phyloP scores from a whole-genome alignment of 345 rosid species.

The Salix suchowensis region DNA sequence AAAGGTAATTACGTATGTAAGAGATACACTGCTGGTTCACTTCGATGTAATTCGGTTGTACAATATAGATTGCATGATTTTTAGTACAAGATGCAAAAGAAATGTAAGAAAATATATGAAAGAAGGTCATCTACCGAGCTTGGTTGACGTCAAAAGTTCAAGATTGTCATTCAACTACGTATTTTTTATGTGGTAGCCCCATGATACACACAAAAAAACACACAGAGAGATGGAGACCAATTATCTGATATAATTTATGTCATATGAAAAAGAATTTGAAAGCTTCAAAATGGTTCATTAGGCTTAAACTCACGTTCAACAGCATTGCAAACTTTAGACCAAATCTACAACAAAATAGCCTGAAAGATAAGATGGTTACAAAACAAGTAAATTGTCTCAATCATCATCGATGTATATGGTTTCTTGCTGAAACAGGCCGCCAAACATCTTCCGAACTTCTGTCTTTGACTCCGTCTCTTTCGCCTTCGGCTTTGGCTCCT shows the following conservation, averaged over 20 bases:
- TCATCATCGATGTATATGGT: conserved; percentile 82
- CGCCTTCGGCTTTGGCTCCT: conserved; percentile 31
- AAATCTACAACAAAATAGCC: conserved; percentile 8
- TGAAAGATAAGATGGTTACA: background rate
- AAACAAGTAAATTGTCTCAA: conserved; percentile 21
- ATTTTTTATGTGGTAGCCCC: too few relatives aligned
- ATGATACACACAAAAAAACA: too few relatives aligned
- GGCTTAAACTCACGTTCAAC: background rate
- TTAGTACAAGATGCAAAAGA: too few relatives aligned
- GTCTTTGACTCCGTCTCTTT: conserved; percentile 36
- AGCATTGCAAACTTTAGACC: conserved; percentile 2
- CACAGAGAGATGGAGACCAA: too few relatives aligned
- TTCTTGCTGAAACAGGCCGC: conserved; percentile 89
- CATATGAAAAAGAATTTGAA: background rate
- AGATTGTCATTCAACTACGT: too few relatives aligned
- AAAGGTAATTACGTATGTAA: background rate
- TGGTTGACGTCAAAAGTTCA: too few relatives aligned
- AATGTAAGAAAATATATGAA: too few relatives aligned
- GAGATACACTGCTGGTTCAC: background rate
- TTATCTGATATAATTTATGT: background rate
- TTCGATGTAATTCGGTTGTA: too few relatives aligned
- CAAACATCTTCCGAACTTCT: conserved; percentile 77
- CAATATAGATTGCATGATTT: too few relatives aligned
- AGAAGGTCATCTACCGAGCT: too few relatives aligned
- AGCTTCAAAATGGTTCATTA: background rate